A percentile compares a stretch with the other conserved stretches of the same genome.
phyloP scores from a whole-genome alignment of 805 yeast species.

The Candida oleophila region DNA sequence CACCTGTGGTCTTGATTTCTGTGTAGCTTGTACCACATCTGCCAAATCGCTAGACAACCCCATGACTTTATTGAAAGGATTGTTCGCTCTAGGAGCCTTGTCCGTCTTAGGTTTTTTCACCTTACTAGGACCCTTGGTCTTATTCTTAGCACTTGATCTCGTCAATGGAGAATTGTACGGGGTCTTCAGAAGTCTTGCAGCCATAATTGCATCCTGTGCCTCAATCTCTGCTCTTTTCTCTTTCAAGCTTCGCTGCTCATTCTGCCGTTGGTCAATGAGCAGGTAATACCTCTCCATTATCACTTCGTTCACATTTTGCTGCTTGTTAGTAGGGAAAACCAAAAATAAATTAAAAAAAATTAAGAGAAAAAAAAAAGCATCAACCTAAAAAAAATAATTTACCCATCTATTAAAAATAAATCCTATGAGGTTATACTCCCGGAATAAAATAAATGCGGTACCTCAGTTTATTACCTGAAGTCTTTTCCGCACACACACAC shows the following conservation, averaged over 20 bases:
- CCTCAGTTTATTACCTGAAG: neutral
- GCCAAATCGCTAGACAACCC: slow-evolving; percentile 52
- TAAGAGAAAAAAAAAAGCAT: neutral
- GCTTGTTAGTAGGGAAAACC: slow-evolving; percentile 8
- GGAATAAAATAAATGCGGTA: too few relatives aligned
- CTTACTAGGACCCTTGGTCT: slow-evolving; percentile 9
- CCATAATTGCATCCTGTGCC: slow-evolving; percentile 50
- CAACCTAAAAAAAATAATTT: neutral
- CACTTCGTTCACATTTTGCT: slow-evolving; percentile 58
- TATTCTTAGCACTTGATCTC: slow-evolving; percentile 18
- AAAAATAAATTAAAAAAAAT: neutral
- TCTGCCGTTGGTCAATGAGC: slow-evolving; percentile 39
- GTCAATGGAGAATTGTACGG: slow-evolving; percentile 19
- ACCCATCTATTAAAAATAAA: too few relatives aligned
- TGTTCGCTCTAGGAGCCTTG: slow-evolving; percentile 19
- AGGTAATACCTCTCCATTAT: slow-evolving; percentile 58
- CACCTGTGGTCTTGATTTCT: slow-evolving; percentile 64
- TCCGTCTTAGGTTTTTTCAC: slow-evolving; percentile 10
- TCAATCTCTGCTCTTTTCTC: slow-evolving; percentile 34
- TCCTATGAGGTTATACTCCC: too few relatives aligned
- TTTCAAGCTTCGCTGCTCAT: slow-evolving; percentile 19
- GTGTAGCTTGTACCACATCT: slow-evolving; percentile 41
- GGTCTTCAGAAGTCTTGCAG: slow-evolving; percentile 46
- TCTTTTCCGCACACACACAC: neutral
- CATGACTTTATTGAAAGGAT: slow-evolving; percentile 43